These are phyloP conservation scores for Coriolopsis trogii DNA, from an alignment of 1,284 basidiomycete genomes.

Conservation along the genomic window DNA sequence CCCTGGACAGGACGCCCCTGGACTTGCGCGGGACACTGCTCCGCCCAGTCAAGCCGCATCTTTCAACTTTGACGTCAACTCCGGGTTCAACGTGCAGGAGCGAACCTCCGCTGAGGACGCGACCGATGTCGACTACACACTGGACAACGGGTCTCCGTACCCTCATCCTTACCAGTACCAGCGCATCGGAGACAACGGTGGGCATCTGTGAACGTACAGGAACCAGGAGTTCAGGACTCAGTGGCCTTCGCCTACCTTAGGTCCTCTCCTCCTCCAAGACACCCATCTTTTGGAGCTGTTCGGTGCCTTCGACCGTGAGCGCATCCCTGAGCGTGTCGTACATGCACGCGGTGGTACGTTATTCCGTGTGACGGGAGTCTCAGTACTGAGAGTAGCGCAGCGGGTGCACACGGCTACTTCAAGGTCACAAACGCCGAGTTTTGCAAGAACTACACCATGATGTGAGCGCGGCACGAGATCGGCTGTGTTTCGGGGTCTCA, in stretches of 20 bases:
- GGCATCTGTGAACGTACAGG: neutral
- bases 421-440: conserved; percentile 42
- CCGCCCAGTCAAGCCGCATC: conserved; percentile 14
- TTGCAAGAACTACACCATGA: conserved; percentile 29
- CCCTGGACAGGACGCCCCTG: conserved; percentile 23
- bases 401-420: conserved; percentile 61
- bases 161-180: conserved; percentile 43
- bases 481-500: too few species aligned
- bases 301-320: conserved; percentile 61
- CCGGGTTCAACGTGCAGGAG: conserved; percentile 27
- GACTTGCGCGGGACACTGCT: conserved; percentile 15
- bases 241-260: conserved; percentile 2
- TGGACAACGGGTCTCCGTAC: conserved; percentile 33
- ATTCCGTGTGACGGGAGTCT: neutral
- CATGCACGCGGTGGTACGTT: conserved; percentile 43
- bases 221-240: neutral
- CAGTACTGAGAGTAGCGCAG: conserved; percentile 16
- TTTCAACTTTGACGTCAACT: conserved; percentile 28
- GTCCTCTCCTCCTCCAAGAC: conserved; percentile 28
- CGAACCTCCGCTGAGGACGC: conserved; percentile 28
- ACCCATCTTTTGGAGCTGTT: conserved; percentile 45
- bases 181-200: conserved; percentile 42
- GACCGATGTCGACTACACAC: conserved; percentile 29
- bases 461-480: too few species aligned
- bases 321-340: conserved; percentile 45